A percentile compares a stretch with the other conserved stretches of the same genome.
These are phyloP conservation scores for Phytophthora uliginosa DNA, from an alignment of 352 stramenopile genomes.

Conservation along the genomic window DNA sequence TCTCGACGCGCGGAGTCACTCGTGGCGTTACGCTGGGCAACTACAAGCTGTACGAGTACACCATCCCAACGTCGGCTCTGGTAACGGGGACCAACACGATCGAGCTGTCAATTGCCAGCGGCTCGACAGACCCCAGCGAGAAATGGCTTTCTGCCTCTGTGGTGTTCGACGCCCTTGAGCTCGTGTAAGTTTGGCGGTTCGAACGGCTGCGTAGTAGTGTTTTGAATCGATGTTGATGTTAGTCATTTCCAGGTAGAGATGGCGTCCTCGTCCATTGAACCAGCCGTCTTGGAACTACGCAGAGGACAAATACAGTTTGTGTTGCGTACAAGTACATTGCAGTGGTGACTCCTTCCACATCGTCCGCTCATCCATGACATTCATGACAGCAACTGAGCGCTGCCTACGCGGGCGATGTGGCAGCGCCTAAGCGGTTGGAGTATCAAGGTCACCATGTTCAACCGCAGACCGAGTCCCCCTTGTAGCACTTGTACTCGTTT, in stretches of 20 bases:
- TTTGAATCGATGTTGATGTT: not conserved
- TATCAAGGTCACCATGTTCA: not conserved
- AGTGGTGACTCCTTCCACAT: no score
- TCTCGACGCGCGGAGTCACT: slow-evolving; percentile 57
- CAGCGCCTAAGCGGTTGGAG: not conserved
- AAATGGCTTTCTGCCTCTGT: slow-evolving; percentile 52
- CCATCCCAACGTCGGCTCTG: slow-evolving; percentile 41
- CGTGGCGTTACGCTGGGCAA: slow-evolving; percentile 53
- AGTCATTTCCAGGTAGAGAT: not conserved
- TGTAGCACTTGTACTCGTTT: not conserved
- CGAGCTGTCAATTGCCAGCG: slow-evolving; percentile 47
- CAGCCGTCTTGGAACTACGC: no score
- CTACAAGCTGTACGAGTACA: slow-evolving; percentile 61
- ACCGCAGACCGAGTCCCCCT: not conserved
- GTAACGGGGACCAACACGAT: slow-evolving; percentile 44
- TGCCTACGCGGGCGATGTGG: not conserved
- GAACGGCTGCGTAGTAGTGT: not conserved
- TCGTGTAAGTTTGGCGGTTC: slow-evolving; percentile 24
- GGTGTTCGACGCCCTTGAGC: slow-evolving; percentile 59
- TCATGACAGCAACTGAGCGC: not conserved
- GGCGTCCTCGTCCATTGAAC: no score
- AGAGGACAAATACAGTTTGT: no score
- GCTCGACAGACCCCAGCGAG: slow-evolving; percentile 43
- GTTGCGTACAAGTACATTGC: no score
- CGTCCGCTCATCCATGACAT: no score